Percentiles rank a stretch among this genome's conserved stretches.
phyloP scores from a whole-genome alignment of 2,329 filamentous ascomycete genomes.

The Phoma sp. region DNA sequence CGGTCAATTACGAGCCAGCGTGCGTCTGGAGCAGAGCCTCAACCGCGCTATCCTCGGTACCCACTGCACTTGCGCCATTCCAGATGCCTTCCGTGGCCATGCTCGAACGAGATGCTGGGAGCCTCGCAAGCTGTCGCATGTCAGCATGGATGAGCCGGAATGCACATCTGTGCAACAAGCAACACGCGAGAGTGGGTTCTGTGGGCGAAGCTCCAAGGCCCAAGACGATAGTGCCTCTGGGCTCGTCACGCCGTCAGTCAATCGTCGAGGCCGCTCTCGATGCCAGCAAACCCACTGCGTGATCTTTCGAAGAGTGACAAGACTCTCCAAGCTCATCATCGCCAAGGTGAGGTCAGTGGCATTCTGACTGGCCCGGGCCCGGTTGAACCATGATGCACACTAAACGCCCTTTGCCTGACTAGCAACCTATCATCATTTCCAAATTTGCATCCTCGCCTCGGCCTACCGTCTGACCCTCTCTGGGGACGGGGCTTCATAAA shows the following conservation, averaged over 20 bases:
- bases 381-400: conserved; percentile 12
- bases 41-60: conserved; percentile 7
- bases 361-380: conserved; percentile 1
- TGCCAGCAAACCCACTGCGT: neutral
- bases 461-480: conserved; percentile 10
- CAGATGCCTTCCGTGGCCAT: conserved; percentile 1
- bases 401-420: conserved; percentile 11
- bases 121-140: conserved; percentile 5
- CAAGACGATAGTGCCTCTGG: neutral
- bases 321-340: conserved; percentile 8
- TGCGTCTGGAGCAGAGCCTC: conserved; percentile 19
- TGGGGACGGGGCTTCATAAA: conserved; percentile 8
- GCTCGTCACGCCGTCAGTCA: neutral
- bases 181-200: neutral
- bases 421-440: conserved; percentile 15
- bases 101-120: conserved; percentile 10
- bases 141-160: conserved; percentile 2
- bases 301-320: conserved; percentile 3
- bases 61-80: conserved; percentile 11
- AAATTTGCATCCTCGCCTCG: conserved; percentile 4
- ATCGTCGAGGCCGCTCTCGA: neutral
- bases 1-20: neutral
- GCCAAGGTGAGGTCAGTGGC: conserved; percentile 19
- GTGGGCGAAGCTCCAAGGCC: neutral
- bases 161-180: conserved; percentile 1